Evolutionary conservation across 192 early-diverging fungal genomes (phyloP).

Genomic region (Backusella luteola): DNA sequence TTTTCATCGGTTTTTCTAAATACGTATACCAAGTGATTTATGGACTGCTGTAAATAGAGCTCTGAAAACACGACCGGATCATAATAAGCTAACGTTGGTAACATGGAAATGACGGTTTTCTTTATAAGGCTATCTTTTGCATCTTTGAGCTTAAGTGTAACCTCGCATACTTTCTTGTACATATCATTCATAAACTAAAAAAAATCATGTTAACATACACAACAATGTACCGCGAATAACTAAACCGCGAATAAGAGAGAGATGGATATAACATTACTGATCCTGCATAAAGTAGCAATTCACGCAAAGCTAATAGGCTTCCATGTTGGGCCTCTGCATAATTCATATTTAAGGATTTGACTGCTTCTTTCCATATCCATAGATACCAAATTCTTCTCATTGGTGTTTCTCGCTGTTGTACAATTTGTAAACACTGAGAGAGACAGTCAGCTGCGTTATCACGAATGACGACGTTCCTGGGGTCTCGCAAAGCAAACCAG

Average conservation of each 20-base stretch:
- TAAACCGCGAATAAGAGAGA: not conserved
- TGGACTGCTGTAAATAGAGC: constrained; percentile 65
- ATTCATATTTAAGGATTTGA: constrained; percentile 63
- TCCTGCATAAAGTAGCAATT: constrained; percentile 76
- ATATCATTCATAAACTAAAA: constrained; percentile 79
- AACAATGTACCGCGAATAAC: not conserved
- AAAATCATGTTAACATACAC: not conserved
- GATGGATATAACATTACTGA: constrained; percentile 48
- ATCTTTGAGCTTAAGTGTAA: constrained; percentile 75
- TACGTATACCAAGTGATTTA: constrained; percentile 69
- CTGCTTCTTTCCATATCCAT: constrained; percentile 81
- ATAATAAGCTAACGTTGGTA: constrained; percentile 81
- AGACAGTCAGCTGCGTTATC: constrained; percentile 82
- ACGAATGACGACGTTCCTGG: constrained; percentile 66
- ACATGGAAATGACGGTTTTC: constrained; percentile 76
- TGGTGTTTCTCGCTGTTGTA: constrained; percentile 72
- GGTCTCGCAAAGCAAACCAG: constrained; percentile 82
- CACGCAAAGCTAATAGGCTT: constrained; percentile 74
- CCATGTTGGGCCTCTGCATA: constrained; percentile 82
- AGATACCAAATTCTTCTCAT: constrained; percentile 65
- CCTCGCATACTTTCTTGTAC: constrained; percentile 72
- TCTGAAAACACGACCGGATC: constrained; percentile 69
- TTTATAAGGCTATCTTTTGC: constrained; percentile 77
- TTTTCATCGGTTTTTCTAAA: constrained; percentile 71
- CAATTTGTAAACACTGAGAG: constrained; percentile 75